Evolutionary conservation across 2,329 filamentous ascomycete genomes (phyloP), one percentile per base, ranked within the genome.

Genomic region (Didymella sp.): DNA sequence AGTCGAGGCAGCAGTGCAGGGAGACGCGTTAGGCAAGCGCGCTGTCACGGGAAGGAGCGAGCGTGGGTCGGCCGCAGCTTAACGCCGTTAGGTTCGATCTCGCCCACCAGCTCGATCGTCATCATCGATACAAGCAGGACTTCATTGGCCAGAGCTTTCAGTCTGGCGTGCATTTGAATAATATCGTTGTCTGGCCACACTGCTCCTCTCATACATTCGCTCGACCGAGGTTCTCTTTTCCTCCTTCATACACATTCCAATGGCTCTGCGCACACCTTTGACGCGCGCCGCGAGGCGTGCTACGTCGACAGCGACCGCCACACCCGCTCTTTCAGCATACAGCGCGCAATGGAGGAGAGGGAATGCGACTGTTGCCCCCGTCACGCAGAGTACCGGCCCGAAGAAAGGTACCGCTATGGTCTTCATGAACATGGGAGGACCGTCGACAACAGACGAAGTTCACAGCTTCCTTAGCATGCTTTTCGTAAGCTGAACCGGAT

Each of bases 361-460:
- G 50, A 74, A 75, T 61, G 73, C 73, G 24, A 71, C 73, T 13
- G 91, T 95, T 21, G 93, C 90, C 56, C 67, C 67, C 33, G 53
- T 56, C 27, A 0, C 91, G 22, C 91, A 96, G 75, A 84, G 92
- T 83, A 82, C 85, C 6, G 85, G 85, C 0, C 85, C 84, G 45
- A 82, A 84, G 72, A 94, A 94, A 0, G 92, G 93, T 7, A 99
- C 95, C 4, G 95, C 95, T 40, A 98, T 99, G 87, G 95, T 99
- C 13, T 97, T 99, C 73, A 86, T 99, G 80, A 99, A 99, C 79
- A 99, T 99, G 95, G 95, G 95, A 58, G 95, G 95, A 0, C 95
- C 95, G 3, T 90, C 91, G 1, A 96, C 90, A 4, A 90, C 89
- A 4, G 86, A 88, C 65, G 92, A 99, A 80, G 95, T 99, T 31